Evolutionary conservation across 495 filamentous ascomycete species (phyloP), one percentile per base, ranked within the genome.

Genomic region (Penicillium desertorum): DNA sequence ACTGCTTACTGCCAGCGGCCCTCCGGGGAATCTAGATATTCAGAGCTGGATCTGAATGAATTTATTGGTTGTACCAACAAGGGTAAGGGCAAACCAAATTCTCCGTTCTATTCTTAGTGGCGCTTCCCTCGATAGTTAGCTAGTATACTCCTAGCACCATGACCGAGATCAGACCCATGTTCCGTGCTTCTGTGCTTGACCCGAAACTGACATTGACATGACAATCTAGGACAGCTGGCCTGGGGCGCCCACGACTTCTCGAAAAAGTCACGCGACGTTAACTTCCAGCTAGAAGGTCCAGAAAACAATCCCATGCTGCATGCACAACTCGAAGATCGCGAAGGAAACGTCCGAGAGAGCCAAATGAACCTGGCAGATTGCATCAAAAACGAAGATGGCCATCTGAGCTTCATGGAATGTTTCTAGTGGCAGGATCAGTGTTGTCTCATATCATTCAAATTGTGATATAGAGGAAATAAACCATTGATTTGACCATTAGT

Each of bases 321-420:
- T 32, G 66, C 64, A 1, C 45, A 54, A n/a, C 39, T 69, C 16
- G 45, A 47, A 10, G 59, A 64, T 20, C 59, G 57, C 2, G 23
- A 55, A 8, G 66, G 64, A 30, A 39, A 39, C 7, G 12, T 48
- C 1, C 39, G 55, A 20, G 45, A 54, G 8, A 51, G 58, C 7
- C 22, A 42, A 17, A 57, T 69, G 39, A 69, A 69, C 30, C 41
- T 69, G 56, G 64, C 48, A 10, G 39, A 51, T 14, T 69, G 66
- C 42, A 69, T 69, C 51, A 69, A 67, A 54, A 69, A 69, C n/a
- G 66, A 67, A 41, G 59, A 69, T 58, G 66, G 66, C 8, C 51
- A 51, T 32, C 49, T 67, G 50, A 51, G 47, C 3, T 69, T 51
- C 57, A 69, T 69, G 66, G 58, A 62, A 37, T 69, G 66, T 57